These are phyloP conservation scores for Pichia norvegensis DNA, from an alignment of 1,139 yeast genomes.

Conservation along the genomic window DNA sequence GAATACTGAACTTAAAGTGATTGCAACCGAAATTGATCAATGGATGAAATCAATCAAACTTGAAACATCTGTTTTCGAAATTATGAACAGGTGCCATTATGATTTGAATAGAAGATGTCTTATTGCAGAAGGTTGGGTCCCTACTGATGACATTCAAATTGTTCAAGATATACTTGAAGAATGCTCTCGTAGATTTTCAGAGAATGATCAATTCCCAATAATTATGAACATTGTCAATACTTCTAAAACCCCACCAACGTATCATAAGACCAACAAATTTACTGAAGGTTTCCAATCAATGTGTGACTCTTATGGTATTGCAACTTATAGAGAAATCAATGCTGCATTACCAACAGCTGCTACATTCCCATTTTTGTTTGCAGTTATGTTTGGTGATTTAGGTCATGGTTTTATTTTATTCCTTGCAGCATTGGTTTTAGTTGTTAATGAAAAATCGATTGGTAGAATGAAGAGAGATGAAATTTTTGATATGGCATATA, in stretches of 20 bases:
- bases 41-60: slow-evolving; percentile 67
- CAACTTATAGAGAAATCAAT: slow-evolving; percentile 69
- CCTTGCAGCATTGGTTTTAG: slow-evolving; percentile 52
- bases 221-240: slow-evolving; percentile 59
- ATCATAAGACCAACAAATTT: slow-evolving; percentile 67
- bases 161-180: slow-evolving; percentile 30
- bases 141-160: slow-evolving; percentile 44
- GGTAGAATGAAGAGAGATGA: slow-evolving; percentile 63
- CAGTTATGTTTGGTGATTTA: slow-evolving; percentile 81
- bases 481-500: slow-evolving; percentile 73
- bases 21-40: slow-evolving; percentile 54
- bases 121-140: slow-evolving; percentile 78
- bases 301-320: slow-evolving; percentile 75
- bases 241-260: slow-evolving; percentile 69
- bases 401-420: slow-evolving; percentile 70
- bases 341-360: slow-evolving; percentile 75
- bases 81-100: slow-evolving; percentile 61
- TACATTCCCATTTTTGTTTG: slow-evolving; percentile 82
- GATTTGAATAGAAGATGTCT: slow-evolving; percentile 58
- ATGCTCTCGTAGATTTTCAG: slow-evolving; percentile 24
- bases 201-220: slow-evolving; percentile 40
- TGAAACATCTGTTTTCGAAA: slow-evolving; percentile 62
- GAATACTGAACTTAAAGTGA: slow-evolving; percentile 59
- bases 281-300: slow-evolving; percentile 70
- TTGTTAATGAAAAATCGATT: slow-evolving; percentile 52